phyloP scores from a whole-genome alignment of 768 basidiomycete species.

The Artomyces pyxidatus region DNA sequence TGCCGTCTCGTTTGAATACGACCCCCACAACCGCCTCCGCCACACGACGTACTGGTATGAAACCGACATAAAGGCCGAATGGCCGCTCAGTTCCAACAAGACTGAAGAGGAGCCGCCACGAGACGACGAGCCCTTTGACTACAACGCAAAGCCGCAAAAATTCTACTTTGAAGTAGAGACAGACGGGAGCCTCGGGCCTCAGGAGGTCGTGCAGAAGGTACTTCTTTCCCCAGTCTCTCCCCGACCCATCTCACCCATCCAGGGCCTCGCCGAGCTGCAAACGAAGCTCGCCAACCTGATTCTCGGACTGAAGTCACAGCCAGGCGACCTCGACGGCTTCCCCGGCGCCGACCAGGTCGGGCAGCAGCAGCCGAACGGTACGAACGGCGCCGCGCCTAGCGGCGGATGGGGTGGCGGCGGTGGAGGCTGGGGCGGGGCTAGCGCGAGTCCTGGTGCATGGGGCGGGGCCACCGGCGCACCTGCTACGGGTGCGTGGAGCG shows the following conservation, averaged over 20 bases:
- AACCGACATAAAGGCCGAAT: constrained; percentile 70
- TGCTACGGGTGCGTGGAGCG: constrained; percentile 18
- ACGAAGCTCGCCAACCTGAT: constrained; percentile 75
- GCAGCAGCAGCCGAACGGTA: constrained; percentile 2
- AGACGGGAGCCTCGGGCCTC: constrained; percentile 81
- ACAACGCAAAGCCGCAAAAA: constrained; percentile 74
- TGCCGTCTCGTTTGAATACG: constrained; percentile 94
- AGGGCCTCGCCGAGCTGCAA: constrained; percentile 76
- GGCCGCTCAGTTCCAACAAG: constrained; percentile 87
- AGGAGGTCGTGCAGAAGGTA: constrained; percentile 86
- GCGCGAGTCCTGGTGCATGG: constrained; percentile 30
- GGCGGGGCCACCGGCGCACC: constrained; percentile 26
- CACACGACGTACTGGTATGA: constrained; percentile 97
- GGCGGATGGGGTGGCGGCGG: constrained; percentile 19
- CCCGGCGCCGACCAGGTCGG: constrained; percentile 29
- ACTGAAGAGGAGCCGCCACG: constrained; percentile 73
- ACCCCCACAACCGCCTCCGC: constrained; percentile 93
- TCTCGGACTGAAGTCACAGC: constrained; percentile 50
- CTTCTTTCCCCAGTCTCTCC: not conserved
- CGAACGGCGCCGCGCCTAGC: constrained; percentile 7
- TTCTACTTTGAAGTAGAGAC: constrained; percentile 96
- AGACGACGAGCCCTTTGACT: constrained; percentile 83
- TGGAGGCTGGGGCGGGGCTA: constrained; percentile 25
- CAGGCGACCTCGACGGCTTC: constrained; percentile 40
- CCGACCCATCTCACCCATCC: not conserved